Conservation (phyloP, 176 grass and related monocot genomes). For the Carex kokanica region DNA sequence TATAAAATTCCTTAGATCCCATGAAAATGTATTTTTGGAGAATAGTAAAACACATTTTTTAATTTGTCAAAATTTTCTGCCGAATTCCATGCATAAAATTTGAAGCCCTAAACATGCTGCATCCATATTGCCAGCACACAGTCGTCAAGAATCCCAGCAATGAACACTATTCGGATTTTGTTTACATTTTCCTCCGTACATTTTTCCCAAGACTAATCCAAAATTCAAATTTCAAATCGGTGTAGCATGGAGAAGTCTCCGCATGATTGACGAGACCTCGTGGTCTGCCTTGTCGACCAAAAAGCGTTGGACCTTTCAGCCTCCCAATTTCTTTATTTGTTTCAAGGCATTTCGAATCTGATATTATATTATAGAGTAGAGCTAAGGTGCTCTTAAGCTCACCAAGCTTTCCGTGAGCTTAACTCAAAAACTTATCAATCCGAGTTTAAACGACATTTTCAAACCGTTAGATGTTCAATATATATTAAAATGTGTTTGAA, state of each 20-base stretch:
- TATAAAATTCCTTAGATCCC: background rate
- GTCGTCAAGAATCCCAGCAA: background rate
- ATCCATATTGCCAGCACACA: background rate
- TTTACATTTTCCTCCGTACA: background rate
- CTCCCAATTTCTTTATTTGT: background rate
- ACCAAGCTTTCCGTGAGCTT: too few relatives aligned
- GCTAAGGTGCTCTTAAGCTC: too few relatives aligned
- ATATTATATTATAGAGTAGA: too few relatives aligned
- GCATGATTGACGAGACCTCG: slow-evolving; percentile 27
- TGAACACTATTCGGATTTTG: background rate
- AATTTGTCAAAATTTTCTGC: too few relatives aligned
- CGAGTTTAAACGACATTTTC: too few relatives aligned
- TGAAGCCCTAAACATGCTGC: background rate
- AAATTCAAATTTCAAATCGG: slow-evolving; percentile 28
- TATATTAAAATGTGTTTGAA: too few relatives aligned
- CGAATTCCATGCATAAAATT: too few relatives aligned
- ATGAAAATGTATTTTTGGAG: background rate
- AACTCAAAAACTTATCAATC: too few relatives aligned
- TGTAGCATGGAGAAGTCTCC: slow-evolving; percentile 18
- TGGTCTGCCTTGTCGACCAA: slow-evolving; percentile 12
- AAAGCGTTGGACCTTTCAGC: slow-evolving; percentile 7
- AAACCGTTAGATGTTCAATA: too few relatives aligned
- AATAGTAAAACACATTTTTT: too few relatives aligned
- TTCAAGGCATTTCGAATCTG: background rate
- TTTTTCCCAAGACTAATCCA: background rate